Conservation (phyloP, 108 stramenopile genomes). For the Nannochloropsis salina region DNA sequence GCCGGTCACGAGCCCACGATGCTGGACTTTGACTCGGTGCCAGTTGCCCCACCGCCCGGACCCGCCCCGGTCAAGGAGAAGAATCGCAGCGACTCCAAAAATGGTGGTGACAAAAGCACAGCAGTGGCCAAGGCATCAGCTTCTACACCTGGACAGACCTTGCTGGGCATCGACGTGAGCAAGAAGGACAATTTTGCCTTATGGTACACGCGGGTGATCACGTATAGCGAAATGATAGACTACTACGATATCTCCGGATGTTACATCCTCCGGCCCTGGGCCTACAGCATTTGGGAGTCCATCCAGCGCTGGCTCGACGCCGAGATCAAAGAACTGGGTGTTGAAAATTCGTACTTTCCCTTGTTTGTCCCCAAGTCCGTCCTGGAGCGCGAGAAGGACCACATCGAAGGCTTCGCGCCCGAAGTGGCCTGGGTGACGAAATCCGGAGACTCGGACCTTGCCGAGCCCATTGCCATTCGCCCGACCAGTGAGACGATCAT, state of each 20-base stretch:
- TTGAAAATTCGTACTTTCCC: constrained; percentile 96
- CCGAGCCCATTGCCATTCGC: constrained; percentile 91
- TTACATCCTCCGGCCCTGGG: constrained; percentile 97
- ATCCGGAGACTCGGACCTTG: constrained; percentile 71
- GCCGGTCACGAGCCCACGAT: constrained; percentile 61
- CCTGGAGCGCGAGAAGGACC: constrained; percentile 93
- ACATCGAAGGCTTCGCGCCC: constrained; percentile 98
- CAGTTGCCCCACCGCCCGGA: constrained; percentile 22
- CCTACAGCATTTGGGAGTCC: constrained; percentile 95
- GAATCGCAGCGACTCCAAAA: constrained; percentile 32
- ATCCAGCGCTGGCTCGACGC: constrained; percentile 93
- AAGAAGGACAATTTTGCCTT: constrained; percentile 72
- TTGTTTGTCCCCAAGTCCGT: constrained; percentile 87
- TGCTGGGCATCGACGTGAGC: constrained; percentile 43
- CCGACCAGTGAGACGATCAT: constrained; percentile 98
- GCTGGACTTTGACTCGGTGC: constrained; percentile 45
- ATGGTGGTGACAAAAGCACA: constrained; percentile 18
- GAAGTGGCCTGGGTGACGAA: constrained; percentile 97
- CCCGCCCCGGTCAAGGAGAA: constrained; percentile 37
- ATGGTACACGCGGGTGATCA: constrained; percentile 98
- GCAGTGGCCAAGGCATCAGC: background rate
- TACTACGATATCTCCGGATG: constrained; percentile 98
- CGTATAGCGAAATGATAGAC: constrained; percentile 95
- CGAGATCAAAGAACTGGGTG: constrained; percentile 61
- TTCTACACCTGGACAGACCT: constrained; percentile 56